Percentiles rank a stretch among this genome's conserved stretches.
Conservation (phyloP, 768 basidiomycete genomes). For the Naganishia vishniacii region DNA sequence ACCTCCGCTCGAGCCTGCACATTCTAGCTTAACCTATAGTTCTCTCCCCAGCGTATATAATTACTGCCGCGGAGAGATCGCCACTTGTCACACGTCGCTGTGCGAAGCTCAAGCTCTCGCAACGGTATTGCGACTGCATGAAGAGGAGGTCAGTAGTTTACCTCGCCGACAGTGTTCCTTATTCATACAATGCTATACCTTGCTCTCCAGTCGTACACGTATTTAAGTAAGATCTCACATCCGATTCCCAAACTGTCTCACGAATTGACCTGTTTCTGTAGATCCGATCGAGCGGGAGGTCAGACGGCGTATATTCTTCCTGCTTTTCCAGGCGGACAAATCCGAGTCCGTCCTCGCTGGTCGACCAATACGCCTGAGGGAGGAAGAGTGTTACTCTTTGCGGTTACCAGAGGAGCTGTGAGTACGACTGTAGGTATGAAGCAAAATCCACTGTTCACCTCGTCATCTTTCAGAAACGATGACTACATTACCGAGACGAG, state of each 20-base stretch:
- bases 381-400: conserved; percentile 66
- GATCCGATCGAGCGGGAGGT: conserved; percentile 79
- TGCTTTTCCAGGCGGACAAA: conserved; percentile 85
- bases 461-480: conserved; percentile 48
- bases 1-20: too few relatives aligned
- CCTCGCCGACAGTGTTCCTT: not conserved
- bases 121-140: conserved; percentile 29
- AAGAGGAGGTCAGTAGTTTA: conserved; percentile 33
- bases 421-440: conserved; percentile 32
- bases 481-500: conserved; percentile 71
- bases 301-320: conserved; percentile 78
- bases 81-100: conserved; percentile 78
- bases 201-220: conserved; percentile 10
- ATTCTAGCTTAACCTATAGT: conserved; percentile 38
- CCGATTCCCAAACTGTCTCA: conserved; percentile 41
- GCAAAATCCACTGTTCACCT: not conserved
- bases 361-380: conserved; percentile 74
- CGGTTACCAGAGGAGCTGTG: conserved; percentile 42
- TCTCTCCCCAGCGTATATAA: conserved; percentile 72
- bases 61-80: conserved; percentile 77
- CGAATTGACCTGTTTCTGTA: conserved; percentile 70
- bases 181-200: not conserved
- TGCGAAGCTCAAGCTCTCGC: conserved; percentile 58
- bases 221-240: conserved; percentile 13
- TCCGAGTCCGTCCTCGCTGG: conserved; percentile 65